phyloP scores from a whole-genome alignment of 2,329 filamentous ascomycete genomes.

The Diaporthe australafricana region DNA sequence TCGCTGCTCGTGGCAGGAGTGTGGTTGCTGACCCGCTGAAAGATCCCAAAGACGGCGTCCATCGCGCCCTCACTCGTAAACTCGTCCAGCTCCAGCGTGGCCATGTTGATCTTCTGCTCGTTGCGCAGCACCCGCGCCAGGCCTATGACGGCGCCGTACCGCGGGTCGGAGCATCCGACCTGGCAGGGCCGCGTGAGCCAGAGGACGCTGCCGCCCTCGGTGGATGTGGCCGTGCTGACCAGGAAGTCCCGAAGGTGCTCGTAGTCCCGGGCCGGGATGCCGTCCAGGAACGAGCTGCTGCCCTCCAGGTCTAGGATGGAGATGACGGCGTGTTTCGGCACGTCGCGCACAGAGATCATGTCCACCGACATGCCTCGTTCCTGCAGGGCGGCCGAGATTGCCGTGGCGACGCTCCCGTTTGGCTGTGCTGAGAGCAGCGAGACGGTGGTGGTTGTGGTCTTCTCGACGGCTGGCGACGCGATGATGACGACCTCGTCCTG shows the following conservation, averaged over 20 bases:
- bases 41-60: not conserved
- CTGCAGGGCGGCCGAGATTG: too few relatives aligned
- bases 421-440: too few relatives aligned
- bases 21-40: too few relatives aligned
- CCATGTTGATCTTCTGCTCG: not conserved
- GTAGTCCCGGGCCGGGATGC: not conserved
- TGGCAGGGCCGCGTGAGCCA: slow-evolving; percentile 4
- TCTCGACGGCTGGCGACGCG: not conserved
- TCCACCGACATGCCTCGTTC: too few relatives aligned
- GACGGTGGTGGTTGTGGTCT: not conserved
- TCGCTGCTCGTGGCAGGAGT: not conserved
- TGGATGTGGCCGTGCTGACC: too few relatives aligned
- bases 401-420: too few relatives aligned
- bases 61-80: too few relatives aligned
- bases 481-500: not conserved
- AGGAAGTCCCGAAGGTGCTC: not conserved
- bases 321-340: too few relatives aligned
- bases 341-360: too few relatives aligned
- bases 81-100: not conserved
- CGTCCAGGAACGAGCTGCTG: not conserved
- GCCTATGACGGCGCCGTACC: not conserved
- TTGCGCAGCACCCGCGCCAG: not conserved
- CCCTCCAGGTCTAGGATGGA: too few relatives aligned
- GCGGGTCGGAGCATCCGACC: not conserved
- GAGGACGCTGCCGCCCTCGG: not conserved